These are phyloP conservation scores for Lipomyces sp. DNA, from an alignment of 805 yeast species.

Conservation along the genomic window DNA sequence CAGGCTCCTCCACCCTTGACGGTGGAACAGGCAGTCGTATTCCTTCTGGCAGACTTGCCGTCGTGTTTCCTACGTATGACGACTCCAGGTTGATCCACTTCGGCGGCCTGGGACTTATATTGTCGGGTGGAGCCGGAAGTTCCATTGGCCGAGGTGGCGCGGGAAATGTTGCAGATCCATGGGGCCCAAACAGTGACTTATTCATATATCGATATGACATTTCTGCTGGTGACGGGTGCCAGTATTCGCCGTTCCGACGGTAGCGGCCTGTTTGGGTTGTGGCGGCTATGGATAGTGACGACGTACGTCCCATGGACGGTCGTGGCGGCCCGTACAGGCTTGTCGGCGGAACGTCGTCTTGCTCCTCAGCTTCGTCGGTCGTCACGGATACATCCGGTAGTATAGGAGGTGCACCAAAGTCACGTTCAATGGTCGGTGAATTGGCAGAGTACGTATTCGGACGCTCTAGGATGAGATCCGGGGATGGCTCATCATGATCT, in stretches of 20 bases:
- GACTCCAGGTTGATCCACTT: slow-evolving; percentile 26
- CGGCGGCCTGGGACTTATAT: slow-evolving; percentile 19
- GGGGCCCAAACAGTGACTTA: slow-evolving; percentile 20
- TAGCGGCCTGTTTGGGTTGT: neutral
- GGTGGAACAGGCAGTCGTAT: slow-evolving; percentile 25
- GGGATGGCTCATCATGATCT: slow-evolving; percentile 9
- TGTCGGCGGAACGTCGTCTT: slow-evolving; percentile 24
- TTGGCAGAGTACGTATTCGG: neutral
- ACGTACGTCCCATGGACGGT: too few species aligned
- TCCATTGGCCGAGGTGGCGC: slow-evolving; percentile 27
- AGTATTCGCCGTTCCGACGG: slow-evolving; percentile 14
- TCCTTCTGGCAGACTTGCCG: neutral
- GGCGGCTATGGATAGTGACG: neutral
- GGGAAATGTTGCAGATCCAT: slow-evolving; percentile 23
- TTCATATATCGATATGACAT: slow-evolving; percentile 24
- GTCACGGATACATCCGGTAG: slow-evolving; percentile 2
- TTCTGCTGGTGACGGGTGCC: slow-evolving; percentile 26
- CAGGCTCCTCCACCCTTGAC: slow-evolving; percentile 16
- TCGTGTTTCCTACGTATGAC: too few species aligned
- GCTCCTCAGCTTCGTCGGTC: slow-evolving; percentile 9
- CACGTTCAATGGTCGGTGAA: neutral
- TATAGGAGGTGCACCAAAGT: slow-evolving; percentile 1
- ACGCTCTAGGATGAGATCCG: slow-evolving; percentile 2
- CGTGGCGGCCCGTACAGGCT: slow-evolving; percentile 21
- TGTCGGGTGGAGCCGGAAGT: slow-evolving; percentile 27